Percentiles rank a stretch among this genome's conserved stretches.
Evolutionary conservation across 768 basidiomycete species (phyloP).

Genomic region (Pleurotus tuoliensis): DNA sequence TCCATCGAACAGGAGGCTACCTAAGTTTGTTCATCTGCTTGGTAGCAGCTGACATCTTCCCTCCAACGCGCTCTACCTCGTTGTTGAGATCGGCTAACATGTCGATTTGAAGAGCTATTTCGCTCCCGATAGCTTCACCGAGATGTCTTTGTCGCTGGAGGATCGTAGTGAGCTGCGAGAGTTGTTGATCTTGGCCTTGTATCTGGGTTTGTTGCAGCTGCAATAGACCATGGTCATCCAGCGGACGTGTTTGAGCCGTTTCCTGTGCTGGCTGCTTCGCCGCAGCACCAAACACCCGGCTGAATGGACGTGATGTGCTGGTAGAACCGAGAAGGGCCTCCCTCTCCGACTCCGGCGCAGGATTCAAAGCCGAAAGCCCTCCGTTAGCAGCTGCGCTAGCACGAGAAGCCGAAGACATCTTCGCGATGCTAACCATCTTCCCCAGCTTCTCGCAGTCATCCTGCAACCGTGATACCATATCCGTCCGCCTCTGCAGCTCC

Average conservation of each 20-base stretch:
- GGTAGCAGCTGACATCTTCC: constrained; percentile 76
- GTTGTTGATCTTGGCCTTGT: constrained; percentile 77
- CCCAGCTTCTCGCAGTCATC: constrained; percentile 89
- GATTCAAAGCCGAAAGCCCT: constrained; percentile 29
- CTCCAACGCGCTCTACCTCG: constrained; percentile 74
- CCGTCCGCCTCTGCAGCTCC: constrained; percentile 85
- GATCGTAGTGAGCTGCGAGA: constrained; percentile 77
- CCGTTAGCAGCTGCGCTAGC: constrained; percentile 17
- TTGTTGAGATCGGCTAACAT: constrained; percentile 74
- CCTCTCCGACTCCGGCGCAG: constrained; percentile 55
- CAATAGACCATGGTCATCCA: constrained; percentile 80
- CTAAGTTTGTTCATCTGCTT: constrained; percentile 79
- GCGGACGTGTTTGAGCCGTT: constrained; percentile 79
- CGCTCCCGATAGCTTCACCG: constrained; percentile 80
- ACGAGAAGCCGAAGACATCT: constrained; percentile 39
- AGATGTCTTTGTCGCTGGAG: constrained; percentile 82
- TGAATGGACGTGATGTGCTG: constrained; percentile 39
- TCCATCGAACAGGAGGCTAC: constrained; percentile 22
- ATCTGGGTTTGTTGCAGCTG: constrained; percentile 79
- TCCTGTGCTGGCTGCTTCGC: constrained; percentile 56
- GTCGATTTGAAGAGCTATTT: constrained; percentile 82
- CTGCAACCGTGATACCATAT: constrained; percentile 83
- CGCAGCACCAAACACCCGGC: constrained; percentile 76
- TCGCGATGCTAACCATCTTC: constrained; percentile 78
- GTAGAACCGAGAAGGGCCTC: constrained; percentile 56